A percentile compares a stretch with the other conserved stretches of the same genome.
These are phyloP conservation scores for Kazachstania taianensis DNA, from an alignment of 805 yeast genomes.

Conservation along the genomic window DNA sequence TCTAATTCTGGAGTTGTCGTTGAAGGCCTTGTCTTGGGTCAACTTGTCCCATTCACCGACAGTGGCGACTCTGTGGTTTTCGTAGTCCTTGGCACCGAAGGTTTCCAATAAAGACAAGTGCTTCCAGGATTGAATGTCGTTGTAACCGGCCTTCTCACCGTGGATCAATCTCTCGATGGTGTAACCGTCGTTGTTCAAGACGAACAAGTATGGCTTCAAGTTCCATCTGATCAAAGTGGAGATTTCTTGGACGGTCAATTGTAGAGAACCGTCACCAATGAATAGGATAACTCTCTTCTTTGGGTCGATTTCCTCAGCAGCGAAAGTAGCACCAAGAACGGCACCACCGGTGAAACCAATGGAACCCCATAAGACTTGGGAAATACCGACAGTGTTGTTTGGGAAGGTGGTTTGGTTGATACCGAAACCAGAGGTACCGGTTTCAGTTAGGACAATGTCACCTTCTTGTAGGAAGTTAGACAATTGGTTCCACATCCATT, in stretches of 20 bases:
- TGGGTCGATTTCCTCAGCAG: slow-evolving; percentile 54
- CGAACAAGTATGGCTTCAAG: slow-evolving; percentile 56
- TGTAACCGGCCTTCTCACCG: slow-evolving; percentile 55
- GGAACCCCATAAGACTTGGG: no score
- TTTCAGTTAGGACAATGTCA: slow-evolving; percentile 59
- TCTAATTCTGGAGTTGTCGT: slow-evolving; percentile 49
- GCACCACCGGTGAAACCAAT: no score
- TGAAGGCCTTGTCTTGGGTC: slow-evolving; percentile 38
- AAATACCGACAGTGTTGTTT: no score
- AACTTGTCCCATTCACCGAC: slow-evolving; percentile 49
- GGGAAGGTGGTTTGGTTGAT: slow-evolving; percentile 55
- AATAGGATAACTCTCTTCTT: slow-evolving; percentile 50
- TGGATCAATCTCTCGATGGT: slow-evolving; percentile 68
- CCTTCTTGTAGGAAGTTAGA: slow-evolving; percentile 55
- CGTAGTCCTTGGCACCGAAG: slow-evolving; percentile 42
- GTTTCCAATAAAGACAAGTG: slow-evolving; percentile 46
- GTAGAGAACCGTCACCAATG: no score
- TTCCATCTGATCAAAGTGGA: slow-evolving; percentile 60
- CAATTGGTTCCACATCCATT: slow-evolving; percentile 59
- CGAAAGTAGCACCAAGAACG: slow-evolving; percentile 57
- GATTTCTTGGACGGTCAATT: no score
- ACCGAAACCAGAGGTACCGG: slow-evolving; percentile 72
- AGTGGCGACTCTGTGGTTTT: slow-evolving; percentile 43
- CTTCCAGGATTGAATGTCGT: slow-evolving; percentile 61
- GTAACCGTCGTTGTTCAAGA: slow-evolving; percentile 64